Conservation (phyloP, 2,329 filamentous ascomycete species). For the Tolypocladium tropicale region DNA sequence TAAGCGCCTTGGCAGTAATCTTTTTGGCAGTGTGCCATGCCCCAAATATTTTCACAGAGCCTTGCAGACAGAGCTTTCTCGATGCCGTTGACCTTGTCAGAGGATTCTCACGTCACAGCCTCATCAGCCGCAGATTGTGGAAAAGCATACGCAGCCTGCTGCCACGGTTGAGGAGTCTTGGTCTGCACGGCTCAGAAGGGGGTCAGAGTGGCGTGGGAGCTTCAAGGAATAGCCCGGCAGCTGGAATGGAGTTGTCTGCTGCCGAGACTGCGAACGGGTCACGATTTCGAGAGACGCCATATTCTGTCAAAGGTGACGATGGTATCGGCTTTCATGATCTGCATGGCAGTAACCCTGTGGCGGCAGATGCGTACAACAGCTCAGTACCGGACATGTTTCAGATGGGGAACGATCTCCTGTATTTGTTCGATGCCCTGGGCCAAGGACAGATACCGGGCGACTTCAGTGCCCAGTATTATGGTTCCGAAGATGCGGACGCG, state of each 20-base stretch:
- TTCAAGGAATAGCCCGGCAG: not conserved
- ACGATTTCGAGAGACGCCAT: not conserved
- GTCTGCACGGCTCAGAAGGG: conserved; percentile 8
- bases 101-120: conserved; percentile 20
- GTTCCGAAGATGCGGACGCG: conserved; percentile 5
- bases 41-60: conserved; percentile 27
- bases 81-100: conserved; percentile 21
- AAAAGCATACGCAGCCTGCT: conserved; percentile 23
- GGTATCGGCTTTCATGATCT: not conserved
- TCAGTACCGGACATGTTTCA: conserved; percentile 20
- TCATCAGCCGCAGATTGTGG: conserved; percentile 22
- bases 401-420: conserved; percentile 24
- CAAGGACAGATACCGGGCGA: conserved; percentile 15
- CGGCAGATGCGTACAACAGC: conserved; percentile 2
- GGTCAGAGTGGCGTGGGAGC: not conserved
- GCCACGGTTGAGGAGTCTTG: conserved; percentile 18
- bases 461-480: conserved; percentile 5
- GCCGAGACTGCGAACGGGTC: not conserved
- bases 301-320: not conserved
- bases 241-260: not conserved
- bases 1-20: conserved; percentile 21
- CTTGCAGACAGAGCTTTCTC: conserved; percentile 20
- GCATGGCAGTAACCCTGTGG: conserved; percentile 1
- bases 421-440: conserved; percentile 23
- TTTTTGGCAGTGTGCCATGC: conserved; percentile 35